phyloP scores from a whole-genome alignment of 805 yeast species.

The Maudiozyma serrabonitensis region DNA sequence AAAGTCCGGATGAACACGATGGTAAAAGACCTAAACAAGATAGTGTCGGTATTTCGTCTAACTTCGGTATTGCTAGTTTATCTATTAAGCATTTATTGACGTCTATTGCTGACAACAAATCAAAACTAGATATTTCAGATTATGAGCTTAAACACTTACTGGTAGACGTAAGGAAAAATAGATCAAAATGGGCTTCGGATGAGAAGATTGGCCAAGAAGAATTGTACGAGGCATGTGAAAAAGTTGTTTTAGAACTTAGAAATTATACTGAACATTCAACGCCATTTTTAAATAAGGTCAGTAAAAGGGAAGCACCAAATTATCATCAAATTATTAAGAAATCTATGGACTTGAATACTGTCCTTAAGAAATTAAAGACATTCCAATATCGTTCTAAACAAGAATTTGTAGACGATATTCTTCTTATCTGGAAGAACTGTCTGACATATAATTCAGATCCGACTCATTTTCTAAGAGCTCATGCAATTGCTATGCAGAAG shows the following conservation, averaged over 20 bases:
- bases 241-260: conserved; percentile 81
- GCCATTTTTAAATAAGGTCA: conserved; percentile 90
- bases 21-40: conserved; percentile 22
- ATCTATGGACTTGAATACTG: conserved; percentile 96
- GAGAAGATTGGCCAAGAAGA: conserved; percentile 96
- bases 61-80: conserved; percentile 64
- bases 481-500: conserved; percentile 94
- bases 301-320: conserved; percentile 96
- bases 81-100: conserved; percentile 72
- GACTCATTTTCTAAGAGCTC: conserved; percentile 77
- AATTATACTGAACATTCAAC: conserved; percentile 94
- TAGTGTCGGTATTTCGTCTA: conserved; percentile 30
- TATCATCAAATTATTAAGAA: conserved; percentile 80
- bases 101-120: conserved; percentile 70
- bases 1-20: conserved; percentile 5
- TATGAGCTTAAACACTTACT: conserved; percentile 74
- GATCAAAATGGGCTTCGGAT: conserved; percentile 97
- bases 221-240: conserved; percentile 93
- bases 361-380: conserved; percentile 75
- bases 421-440: conserved; percentile 94
- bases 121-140: conserved; percentile 66
- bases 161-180: conserved; percentile 85
- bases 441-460: conserved; percentile 91
- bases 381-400: conserved; percentile 76
- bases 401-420: conserved; percentile 89